A percentile compares a stretch with the other conserved stretches of the same genome.
phyloP scores from a whole-genome alignment of 768 basidiomycete genomes.

The Pulveroboletus sp. region DNA sequence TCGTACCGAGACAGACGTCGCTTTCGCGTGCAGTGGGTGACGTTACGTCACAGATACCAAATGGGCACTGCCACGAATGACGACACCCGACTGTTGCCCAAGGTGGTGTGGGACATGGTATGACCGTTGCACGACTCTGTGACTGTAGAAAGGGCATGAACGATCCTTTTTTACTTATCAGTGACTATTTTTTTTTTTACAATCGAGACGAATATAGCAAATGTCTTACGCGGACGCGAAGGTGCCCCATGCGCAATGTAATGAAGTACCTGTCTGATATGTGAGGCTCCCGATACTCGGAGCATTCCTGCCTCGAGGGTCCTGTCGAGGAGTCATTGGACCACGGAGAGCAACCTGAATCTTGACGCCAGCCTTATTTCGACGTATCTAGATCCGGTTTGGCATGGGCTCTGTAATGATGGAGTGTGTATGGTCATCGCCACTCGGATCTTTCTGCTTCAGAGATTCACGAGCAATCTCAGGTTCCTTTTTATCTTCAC shows the following conservation, averaged over 20 bases:
- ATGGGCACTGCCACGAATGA: constrained; percentile 12
- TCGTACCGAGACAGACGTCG: constrained; percentile 43
- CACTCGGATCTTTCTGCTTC: too few species aligned
- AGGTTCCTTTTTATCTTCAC: not conserved
- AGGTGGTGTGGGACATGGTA: not conserved
- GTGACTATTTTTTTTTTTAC: not conserved
- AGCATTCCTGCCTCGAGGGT: not conserved
- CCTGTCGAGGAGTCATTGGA: not conserved
- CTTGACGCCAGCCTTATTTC: not conserved
- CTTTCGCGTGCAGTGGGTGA: constrained; percentile 34
- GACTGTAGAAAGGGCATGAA: not conserved
- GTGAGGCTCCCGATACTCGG: not conserved
- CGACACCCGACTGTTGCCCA: not conserved
- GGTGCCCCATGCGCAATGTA: not conserved
- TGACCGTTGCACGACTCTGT: not conserved
- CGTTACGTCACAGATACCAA: constrained; percentile 11
- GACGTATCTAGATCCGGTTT: not conserved
- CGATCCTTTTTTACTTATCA: not conserved
- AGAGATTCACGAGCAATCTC: too few species aligned
- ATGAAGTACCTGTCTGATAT: not conserved
- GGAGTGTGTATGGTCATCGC: not conserved
- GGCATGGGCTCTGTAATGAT: not conserved
- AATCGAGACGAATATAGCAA: not conserved
- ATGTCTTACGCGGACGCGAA: not conserved
- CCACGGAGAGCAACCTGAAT: not conserved